Conservation (phyloP, 768 basidiomycete genomes). For the Lentinula detonsa region DNA sequence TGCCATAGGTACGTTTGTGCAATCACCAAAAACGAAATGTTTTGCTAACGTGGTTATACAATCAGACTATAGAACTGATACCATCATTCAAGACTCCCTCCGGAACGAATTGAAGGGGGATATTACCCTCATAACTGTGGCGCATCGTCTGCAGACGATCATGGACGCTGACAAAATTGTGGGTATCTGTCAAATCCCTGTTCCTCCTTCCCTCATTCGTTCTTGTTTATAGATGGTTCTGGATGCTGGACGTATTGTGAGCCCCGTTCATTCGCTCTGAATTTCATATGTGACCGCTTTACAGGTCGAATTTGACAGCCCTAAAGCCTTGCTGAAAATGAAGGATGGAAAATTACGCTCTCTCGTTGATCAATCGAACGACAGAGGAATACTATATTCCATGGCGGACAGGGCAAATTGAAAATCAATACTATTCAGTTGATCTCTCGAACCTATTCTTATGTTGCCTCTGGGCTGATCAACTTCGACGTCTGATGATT, state of each 20-base stretch:
- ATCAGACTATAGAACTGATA: conserved; percentile 57
- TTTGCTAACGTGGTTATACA: neutral
- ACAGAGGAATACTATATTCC: conserved; percentile 28
- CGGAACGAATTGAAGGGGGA: conserved; percentile 56
- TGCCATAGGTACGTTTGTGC: conserved; percentile 34
- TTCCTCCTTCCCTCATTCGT: conserved; percentile 9
- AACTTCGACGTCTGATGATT: neutral
- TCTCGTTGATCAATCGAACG: conserved; percentile 38
- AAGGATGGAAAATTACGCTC: conserved; percentile 32
- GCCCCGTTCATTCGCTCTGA: conserved; percentile 15
- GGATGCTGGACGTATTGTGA: conserved; percentile 49
- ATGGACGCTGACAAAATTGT: conserved; percentile 60
- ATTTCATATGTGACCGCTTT: neutral
- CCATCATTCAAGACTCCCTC: conserved; percentile 66
- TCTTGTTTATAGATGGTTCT: conserved; percentile 36
- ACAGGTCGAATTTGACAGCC: conserved; percentile 33
- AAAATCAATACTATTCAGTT: neutral
- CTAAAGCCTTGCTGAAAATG: conserved; percentile 33
- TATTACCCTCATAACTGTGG: conserved; percentile 60
- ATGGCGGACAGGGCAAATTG: conserved; percentile 14
- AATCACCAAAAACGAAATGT: neutral
- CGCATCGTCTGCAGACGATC: conserved; percentile 65
- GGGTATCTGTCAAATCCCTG: conserved; percentile 15
- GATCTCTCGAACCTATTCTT: too few species aligned
- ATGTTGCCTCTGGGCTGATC: too few species aligned